Conservation (phyloP, 2,329 filamentous ascomycete species). For the Nectriaceae sp. region DNA sequence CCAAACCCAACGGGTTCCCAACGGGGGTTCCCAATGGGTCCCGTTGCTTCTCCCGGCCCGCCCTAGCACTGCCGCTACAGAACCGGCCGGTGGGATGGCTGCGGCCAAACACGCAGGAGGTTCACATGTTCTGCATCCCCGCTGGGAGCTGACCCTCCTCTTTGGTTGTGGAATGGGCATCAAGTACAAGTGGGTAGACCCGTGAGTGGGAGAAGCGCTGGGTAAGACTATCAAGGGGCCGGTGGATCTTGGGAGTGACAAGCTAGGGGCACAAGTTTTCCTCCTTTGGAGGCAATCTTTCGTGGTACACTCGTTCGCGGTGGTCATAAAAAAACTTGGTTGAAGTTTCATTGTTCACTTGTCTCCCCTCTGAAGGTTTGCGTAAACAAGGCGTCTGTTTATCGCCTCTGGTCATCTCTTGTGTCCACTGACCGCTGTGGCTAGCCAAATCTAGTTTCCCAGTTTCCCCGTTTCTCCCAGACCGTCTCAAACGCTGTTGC, state of each 20-base stretch:
- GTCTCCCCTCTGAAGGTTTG: slow-evolving; percentile 3
- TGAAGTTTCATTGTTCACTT: background rate
- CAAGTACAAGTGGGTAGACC: too few relatives aligned
- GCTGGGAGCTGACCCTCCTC: too few relatives aligned
- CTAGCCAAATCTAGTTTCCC: background rate
- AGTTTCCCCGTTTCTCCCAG: slow-evolving; percentile 5
- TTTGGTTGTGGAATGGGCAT: too few relatives aligned
- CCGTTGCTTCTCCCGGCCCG: background rate
- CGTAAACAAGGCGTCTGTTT: slow-evolving; percentile 16
- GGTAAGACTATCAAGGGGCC: too few relatives aligned
- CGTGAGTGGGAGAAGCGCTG: too few relatives aligned
- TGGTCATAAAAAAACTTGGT: background rate
- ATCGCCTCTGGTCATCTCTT: slow-evolving; percentile 7
- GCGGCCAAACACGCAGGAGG: background rate
- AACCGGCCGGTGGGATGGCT: background rate
- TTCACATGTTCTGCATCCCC: background rate
- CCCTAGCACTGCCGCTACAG: background rate
- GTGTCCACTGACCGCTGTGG: slow-evolving; percentile 1
- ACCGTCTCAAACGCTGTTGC: slow-evolving; percentile 16
- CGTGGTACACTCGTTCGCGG: too few relatives aligned
- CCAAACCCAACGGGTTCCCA: background rate
- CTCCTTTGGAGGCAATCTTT: background rate
- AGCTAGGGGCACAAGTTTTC: background rate
- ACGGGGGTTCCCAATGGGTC: too few relatives aligned
- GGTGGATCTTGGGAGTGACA: too few relatives aligned